Evolutionary conservation across 2,329 filamentous ascomycete species (phyloP).

Genomic region (Diaporthe destruens): DNA sequence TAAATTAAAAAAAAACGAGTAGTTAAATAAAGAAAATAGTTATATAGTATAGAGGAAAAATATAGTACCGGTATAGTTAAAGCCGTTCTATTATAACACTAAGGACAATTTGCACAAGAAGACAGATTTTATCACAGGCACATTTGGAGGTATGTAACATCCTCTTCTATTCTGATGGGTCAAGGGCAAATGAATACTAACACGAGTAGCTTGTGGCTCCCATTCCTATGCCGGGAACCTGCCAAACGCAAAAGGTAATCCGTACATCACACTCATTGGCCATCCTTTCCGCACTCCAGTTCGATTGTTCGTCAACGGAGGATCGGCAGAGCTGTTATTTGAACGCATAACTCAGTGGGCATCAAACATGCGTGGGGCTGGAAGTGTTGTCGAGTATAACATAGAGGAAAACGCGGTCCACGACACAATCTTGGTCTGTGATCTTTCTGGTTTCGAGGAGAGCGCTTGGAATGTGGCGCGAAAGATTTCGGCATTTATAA

Average conservation of each 20-base stretch:
- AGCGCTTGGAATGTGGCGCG: slow-evolving; percentile 27
- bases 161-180: not conserved
- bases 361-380: slow-evolving; percentile 52
- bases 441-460: slow-evolving; percentile 54
- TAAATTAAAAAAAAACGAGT: too few relatives aligned
- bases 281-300: slow-evolving; percentile 53
- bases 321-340: slow-evolving; percentile 56
- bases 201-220: slow-evolving; percentile 55
- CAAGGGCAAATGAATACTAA: not conserved
- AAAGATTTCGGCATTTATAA: slow-evolving; percentile 21
- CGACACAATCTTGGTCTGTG: slow-evolving; percentile 57
- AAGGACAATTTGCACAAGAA: slow-evolving; percentile 44
- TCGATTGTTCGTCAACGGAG: slow-evolving; percentile 57
- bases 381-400: slow-evolving; percentile 55
- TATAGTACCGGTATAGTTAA: too few relatives aligned
- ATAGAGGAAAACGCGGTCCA: slow-evolving; percentile 55
- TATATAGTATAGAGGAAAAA: too few relatives aligned
- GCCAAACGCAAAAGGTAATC: slow-evolving; percentile 43
- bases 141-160: slow-evolving; percentile 4
- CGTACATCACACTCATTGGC: slow-evolving; percentile 54
- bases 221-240: slow-evolving; percentile 49
- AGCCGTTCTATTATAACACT: slow-evolving; percentile 37
- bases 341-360: slow-evolving; percentile 54
- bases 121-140: slow-evolving; percentile 28
- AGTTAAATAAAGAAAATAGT: too few relatives aligned